Evolutionary conservation across 176 grass and related monocot species (phyloP), one percentile per base, ranked within the genome.

Genomic region (Zizania latifolia): DNA sequence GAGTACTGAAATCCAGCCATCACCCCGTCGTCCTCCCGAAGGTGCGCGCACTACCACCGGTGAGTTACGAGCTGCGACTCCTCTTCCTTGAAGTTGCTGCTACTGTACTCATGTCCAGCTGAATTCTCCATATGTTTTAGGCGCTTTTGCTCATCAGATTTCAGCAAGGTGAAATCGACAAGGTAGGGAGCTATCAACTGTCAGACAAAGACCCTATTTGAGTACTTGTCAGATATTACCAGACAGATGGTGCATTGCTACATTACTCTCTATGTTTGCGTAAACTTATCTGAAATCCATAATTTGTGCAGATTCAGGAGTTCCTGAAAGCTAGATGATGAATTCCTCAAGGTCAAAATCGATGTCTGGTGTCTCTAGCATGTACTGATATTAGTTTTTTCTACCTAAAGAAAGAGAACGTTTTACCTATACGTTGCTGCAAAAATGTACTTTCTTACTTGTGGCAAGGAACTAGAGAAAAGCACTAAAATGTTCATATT

Each of bases 281-380:
- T 16, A 22, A 34, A 7, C 38, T 65, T 33, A 39, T 71, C 14
- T 16, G 13, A 30, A 65, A 43, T 59, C 56, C 28, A 69, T 39
- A 67, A 75, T 7, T 79, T 7, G 48, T 86, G 56, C 84, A 98
- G 94, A 76, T 98, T 86, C 84, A 84, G 82, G 63, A 74, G 45
- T 86, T 98, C 72, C 79, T 98, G 34, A 92, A 86, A 89, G 28
- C 89, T 98, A 29, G 94, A 92, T 31, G 94, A 91, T 58, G 86
- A 92, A 30, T 98, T 98, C 77, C 78, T 98, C 71, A 98, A 94
- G 94, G 94, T 91, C n/a, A 94, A 76, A 51, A 59, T 34, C 12
- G 11, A 29, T 15, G 14, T 79, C 70, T 36, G 17, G 23, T 73
- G 33, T 30, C 11, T 45, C 32, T 61, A 10, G 24, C 0, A 32